These are phyloP conservation scores for Austroboletus eburneus DNA, from an alignment of 768 basidiomycete genomes.

Conservation along the genomic window DNA sequence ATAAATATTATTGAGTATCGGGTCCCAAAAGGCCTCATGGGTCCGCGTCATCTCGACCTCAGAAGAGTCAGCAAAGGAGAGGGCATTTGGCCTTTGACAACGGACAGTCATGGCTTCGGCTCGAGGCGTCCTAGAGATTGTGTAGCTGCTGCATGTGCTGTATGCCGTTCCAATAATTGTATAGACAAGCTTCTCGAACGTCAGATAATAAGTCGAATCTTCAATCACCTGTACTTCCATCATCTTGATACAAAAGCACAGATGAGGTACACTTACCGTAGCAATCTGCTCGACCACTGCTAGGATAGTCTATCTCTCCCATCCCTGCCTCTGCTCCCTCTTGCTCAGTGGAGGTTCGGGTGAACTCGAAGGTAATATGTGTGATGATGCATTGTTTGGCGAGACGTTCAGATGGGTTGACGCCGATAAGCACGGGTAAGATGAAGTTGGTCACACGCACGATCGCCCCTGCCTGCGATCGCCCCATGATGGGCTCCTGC, in stretches of 20 bases:
- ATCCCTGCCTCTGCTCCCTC: background rate
- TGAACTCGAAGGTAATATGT: conserved; percentile 44
- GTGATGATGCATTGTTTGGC: conserved; percentile 60
- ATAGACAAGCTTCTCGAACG: conserved; percentile 32
- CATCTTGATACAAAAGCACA: background rate
- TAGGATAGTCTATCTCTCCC: conserved; percentile 34
- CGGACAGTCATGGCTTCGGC: conserved; percentile 42
- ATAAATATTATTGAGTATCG: no score
- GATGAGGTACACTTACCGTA: conserved; percentile 8
- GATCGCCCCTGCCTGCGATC: conserved; percentile 15
- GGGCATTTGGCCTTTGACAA: conserved; percentile 66
- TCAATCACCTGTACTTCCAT: conserved; percentile 8
- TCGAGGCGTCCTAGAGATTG: no score
- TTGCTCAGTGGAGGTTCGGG: conserved; percentile 11
- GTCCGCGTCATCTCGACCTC: conserved; percentile 56
- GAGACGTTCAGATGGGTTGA: conserved; percentile 64
- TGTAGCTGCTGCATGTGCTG: no score
- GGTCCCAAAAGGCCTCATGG: no score
- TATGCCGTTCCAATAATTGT: conserved; percentile 47
- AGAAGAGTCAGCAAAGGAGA: conserved; percentile 63
- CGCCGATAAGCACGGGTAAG: conserved; percentile 59
- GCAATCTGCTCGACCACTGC: conserved; percentile 33
- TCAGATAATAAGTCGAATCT: conserved; percentile 12
- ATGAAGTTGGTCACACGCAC: conserved; percentile 44
- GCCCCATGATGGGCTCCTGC: background rate